A percentile compares a stretch with the other conserved stretches of the same genome.
Evolutionary conservation across 2,329 filamentous ascomycete species (phyloP).

Genomic region (Colletotrichum orbiculare): DNA sequence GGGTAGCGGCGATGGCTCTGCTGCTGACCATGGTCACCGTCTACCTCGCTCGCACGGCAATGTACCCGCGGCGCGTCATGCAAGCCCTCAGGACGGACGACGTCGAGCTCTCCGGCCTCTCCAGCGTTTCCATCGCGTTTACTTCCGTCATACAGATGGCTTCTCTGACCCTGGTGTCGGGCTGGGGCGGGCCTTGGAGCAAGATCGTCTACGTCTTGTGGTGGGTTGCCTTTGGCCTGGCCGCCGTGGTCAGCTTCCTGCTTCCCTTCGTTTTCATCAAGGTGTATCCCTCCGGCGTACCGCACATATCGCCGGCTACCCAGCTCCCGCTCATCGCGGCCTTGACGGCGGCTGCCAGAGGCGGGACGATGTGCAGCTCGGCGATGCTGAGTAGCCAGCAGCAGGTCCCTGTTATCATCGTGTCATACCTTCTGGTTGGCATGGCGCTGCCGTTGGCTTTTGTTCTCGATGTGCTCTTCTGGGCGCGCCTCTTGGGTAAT

Average conservation of each 20-base stretch:
- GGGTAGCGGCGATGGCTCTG: constrained; percentile 49
- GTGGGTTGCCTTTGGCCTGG: constrained; percentile 51
- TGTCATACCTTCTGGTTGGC: constrained; percentile 52
- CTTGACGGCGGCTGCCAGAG: constrained; percentile 51
- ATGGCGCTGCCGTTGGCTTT: constrained; percentile 47
- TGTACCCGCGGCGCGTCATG: constrained; percentile 46
- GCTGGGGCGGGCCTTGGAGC: constrained; percentile 38
- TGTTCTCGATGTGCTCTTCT: constrained; percentile 46
- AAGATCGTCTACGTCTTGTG: constrained; percentile 49
- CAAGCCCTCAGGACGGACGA: constrained; percentile 44
- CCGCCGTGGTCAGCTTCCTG: constrained; percentile 44
- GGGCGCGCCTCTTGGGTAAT: constrained; percentile 41
- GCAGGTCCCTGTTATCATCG: constrained; percentile 51
- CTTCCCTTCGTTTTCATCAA: constrained; percentile 50
- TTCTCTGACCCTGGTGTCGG: constrained; percentile 37
- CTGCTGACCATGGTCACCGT: constrained; percentile 43
- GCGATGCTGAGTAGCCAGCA: constrained; percentile 42
- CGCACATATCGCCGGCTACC: constrained; percentile 46
- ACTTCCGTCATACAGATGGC: constrained; percentile 42
- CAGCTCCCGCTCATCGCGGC: constrained; percentile 52
- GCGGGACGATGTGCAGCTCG: constrained; percentile 48
- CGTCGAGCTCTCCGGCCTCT: constrained; percentile 50
- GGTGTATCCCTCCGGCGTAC: constrained; percentile 48
- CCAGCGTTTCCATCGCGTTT: constrained; percentile 50
- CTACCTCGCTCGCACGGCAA: constrained; percentile 46